Evolutionary conservation across 2,329 filamentous ascomycete species (phyloP), one percentile per base, ranked within the genome.

Genomic region (Huntiella abstrusa): DNA sequence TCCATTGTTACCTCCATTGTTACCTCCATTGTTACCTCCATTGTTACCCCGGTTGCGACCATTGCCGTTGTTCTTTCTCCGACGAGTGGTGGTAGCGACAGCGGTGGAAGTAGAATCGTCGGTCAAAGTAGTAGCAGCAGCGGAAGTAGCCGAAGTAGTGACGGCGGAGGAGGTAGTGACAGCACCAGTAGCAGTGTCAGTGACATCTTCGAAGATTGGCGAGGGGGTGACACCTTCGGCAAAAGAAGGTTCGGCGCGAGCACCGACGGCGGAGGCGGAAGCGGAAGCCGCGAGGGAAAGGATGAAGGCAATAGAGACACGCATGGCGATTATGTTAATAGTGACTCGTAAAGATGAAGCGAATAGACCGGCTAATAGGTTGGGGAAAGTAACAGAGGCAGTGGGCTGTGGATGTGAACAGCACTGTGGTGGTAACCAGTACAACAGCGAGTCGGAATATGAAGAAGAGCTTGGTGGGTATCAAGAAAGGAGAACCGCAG

Each of bases 121-220:
- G 5, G 17, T 19, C 17, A 19, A 19, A 19, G 17, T 19, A 19
- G 17, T 19, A 5, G 15, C 44, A 22, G 16, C n/a, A 12, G 38
- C 37, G 15, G 39, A 13, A 28, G 32, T 15, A 22, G 38, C 7
- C 5, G 16, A 17, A 15, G 47, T 11, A 13, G 28, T 43, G 16
- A 16, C 46, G 22, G 43, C 46, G 12, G 39, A 13, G 12, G 48
- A 34, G 5, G 16, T 34, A 32, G 16, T 33, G 7, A 22, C 10
- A 12, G 36, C 28, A 12, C 12, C 41, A 12, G 46, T 12, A 8
- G 35, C 13, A 16, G 40, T 43, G n/a, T 39, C 28, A 22, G 34
- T 28, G 33, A 49, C 43, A 5, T 33, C 22, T 28, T 49, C 48
- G 17, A 49, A 49, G 48, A 49, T 46, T 38, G 48, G 48, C 3